These are phyloP conservation scores for Senna siamea DNA, from an alignment of 306 rosid species.

Conservation along the genomic window DNA sequence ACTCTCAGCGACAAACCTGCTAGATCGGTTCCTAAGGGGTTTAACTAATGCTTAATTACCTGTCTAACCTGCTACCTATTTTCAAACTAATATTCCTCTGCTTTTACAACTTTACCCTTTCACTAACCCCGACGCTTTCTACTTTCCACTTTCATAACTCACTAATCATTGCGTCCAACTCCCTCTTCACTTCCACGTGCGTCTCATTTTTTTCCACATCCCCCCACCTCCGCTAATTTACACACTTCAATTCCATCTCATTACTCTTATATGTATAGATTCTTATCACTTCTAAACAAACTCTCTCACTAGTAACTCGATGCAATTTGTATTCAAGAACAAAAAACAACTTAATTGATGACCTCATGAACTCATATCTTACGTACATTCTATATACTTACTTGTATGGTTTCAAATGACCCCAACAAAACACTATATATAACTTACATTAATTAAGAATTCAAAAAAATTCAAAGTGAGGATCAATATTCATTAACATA, in stretches of 20 bases:
- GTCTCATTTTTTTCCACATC: not conserved
- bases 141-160: not conserved
- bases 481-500: too few relatives aligned
- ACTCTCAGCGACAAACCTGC: constrained; percentile 63
- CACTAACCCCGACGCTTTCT: not conserved
- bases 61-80: not conserved
- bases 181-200: not conserved
- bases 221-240: not conserved
- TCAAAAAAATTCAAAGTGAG: too few relatives aligned
- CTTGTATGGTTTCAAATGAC: too few relatives aligned
- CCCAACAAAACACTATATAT: too few relatives aligned
- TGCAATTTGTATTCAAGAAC: too few relatives aligned
- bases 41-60: not conserved
- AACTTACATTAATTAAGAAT: too few relatives aligned
- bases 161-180: not conserved
- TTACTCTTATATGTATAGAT: too few relatives aligned
- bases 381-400: too few relatives aligned
- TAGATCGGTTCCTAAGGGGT: constrained; percentile 51
- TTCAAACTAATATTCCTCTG: not conserved
- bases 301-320: too few relatives aligned
- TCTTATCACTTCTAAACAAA: too few relatives aligned
- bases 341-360: too few relatives aligned
- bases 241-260: not conserved
- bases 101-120: not conserved
- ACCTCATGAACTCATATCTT: too few relatives aligned